A percentile compares a stretch with the other conserved stretches of the same genome.
phyloP scores from a whole-genome alignment of 371 early-diverging fungal species.

The Mucor indicus region DNA sequence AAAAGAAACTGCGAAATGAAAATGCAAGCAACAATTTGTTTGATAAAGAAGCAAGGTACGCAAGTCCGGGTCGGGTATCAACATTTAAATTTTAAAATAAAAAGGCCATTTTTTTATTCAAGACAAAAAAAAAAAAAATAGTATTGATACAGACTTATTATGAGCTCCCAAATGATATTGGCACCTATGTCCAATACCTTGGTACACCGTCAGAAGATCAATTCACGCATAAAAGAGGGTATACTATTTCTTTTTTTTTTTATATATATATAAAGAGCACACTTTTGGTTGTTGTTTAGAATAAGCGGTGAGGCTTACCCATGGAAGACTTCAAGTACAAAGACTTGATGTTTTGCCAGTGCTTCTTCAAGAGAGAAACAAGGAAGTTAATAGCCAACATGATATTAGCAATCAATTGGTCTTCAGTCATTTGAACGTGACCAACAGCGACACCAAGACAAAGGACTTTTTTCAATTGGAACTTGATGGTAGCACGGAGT shows the following conservation, averaged over 20 bases:
- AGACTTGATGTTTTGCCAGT: conserved; percentile 99
- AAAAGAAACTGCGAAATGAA: not conserved
- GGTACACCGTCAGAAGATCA: conserved; percentile 34
- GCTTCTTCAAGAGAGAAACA: conserved; percentile 97
- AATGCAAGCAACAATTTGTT: not conserved
- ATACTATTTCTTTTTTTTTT: too few relatives aligned
- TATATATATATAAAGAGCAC: not conserved
- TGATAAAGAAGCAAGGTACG: too few relatives aligned
- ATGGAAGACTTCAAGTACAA: conserved; percentile 98
- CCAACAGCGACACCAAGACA: conserved; percentile 98
- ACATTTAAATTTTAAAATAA: too few relatives aligned
- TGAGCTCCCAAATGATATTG: conserved; percentile 40
- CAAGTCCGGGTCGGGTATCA: too few relatives aligned
- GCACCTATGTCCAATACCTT: conserved; percentile 26
- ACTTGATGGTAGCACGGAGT: conserved; percentile 97
- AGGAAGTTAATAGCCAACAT: conserved; percentile 98
- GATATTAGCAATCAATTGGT: conserved; percentile 95
- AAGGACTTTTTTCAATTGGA: conserved; percentile 99
- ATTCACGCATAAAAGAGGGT: conserved; percentile 12
- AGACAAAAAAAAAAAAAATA: conserved; percentile 1
- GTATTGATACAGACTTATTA: too few relatives aligned
- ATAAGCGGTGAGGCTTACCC: conserved; percentile 90
- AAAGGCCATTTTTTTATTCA: too few relatives aligned
- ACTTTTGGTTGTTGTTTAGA: conserved; percentile 44
- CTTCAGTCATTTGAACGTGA: conserved; percentile 94